phyloP scores from a whole-genome alignment of 129 eudicot genomes.

The Lactuca saligna region DNA sequence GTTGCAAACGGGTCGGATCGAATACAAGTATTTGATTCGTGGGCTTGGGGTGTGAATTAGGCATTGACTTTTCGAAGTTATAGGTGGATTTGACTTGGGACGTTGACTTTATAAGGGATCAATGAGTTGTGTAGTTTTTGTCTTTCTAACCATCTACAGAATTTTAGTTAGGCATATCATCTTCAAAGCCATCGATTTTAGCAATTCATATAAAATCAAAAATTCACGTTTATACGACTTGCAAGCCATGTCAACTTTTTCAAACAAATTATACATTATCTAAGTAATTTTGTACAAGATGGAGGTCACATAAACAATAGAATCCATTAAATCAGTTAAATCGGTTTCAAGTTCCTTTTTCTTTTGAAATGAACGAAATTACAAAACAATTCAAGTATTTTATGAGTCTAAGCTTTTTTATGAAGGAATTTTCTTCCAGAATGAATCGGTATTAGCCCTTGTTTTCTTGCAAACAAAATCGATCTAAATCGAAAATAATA shows the following conservation, averaged over 20 bases:
- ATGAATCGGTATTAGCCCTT: neutral
- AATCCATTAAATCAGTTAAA: too few relatives aligned
- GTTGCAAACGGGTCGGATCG: slow-evolving; percentile 12
- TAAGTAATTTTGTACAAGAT: neutral
- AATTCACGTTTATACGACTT: neutral
- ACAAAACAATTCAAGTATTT: neutral
- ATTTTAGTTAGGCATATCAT: neutral
- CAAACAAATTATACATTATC: neutral
- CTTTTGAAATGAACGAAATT: neutral
- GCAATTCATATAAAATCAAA: neutral
- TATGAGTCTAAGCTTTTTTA: too few relatives aligned
- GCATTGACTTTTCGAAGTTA: slow-evolving; percentile 12
- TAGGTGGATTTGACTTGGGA: neutral
- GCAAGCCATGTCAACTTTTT: neutral
- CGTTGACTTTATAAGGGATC: slow-evolving; percentile 17
- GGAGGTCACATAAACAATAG: too few relatives aligned
- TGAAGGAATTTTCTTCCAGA: neutral
- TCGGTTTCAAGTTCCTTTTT: neutral
- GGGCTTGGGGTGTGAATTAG: slow-evolving; percentile 10
- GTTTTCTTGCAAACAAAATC: neutral
- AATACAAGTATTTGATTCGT: neutral
- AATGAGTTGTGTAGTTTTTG: slow-evolving; percentile 15
- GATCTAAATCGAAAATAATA: neutral
- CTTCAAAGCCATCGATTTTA: neutral
- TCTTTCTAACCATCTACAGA: neutral